These are phyloP conservation scores for Sclerotinia minor DNA, from an alignment of 2,329 filamentous ascomycete genomes.

Conservation along the genomic window DNA sequence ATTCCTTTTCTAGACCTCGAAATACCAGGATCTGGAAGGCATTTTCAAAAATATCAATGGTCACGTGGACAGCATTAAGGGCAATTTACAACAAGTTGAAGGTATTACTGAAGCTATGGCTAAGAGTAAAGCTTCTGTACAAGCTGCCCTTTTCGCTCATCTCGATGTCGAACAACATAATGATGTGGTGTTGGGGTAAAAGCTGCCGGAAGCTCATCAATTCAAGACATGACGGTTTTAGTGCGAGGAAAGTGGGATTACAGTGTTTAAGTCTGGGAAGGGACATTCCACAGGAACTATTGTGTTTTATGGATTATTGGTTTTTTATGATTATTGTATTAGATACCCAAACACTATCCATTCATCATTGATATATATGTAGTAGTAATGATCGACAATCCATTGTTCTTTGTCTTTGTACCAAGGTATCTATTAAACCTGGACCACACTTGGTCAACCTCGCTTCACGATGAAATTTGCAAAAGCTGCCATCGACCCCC, in stretches of 20 bases:
- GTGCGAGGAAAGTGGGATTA: constrained; percentile 17
- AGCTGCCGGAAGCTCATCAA: neutral
- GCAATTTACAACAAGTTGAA: constrained; percentile 40
- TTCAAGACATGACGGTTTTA: neutral
- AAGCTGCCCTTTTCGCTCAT: constrained; percentile 39
- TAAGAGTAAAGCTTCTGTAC: constrained; percentile 39
- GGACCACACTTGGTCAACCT: constrained; percentile 24
- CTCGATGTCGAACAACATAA: constrained; percentile 38
- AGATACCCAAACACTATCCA: constrained; percentile 9
- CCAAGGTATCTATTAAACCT: constrained; percentile 15
- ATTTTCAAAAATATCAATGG: constrained; percentile 36
- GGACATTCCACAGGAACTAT: constrained; percentile 3
- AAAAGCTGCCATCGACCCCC: constrained; percentile 18
- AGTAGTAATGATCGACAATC: constrained; percentile 15
- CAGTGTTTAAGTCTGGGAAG: constrained; percentile 1
- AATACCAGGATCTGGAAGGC: constrained; percentile 37
- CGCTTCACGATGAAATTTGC: constrained; percentile 26
- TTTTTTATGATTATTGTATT: constrained; percentile 13
- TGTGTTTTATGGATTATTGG: neutral
- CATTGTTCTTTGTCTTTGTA: constrained; percentile 23
- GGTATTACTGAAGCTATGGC: constrained; percentile 39
- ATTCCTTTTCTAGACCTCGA: constrained; percentile 30
- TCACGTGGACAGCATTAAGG: constrained; percentile 41
- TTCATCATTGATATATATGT: constrained; percentile 14
- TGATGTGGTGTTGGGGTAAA: constrained; percentile 38